These are phyloP conservation scores for Sporothrix inflata DNA, from an alignment of 2,329 filamentous ascomycete genomes.

Conservation along the genomic window DNA sequence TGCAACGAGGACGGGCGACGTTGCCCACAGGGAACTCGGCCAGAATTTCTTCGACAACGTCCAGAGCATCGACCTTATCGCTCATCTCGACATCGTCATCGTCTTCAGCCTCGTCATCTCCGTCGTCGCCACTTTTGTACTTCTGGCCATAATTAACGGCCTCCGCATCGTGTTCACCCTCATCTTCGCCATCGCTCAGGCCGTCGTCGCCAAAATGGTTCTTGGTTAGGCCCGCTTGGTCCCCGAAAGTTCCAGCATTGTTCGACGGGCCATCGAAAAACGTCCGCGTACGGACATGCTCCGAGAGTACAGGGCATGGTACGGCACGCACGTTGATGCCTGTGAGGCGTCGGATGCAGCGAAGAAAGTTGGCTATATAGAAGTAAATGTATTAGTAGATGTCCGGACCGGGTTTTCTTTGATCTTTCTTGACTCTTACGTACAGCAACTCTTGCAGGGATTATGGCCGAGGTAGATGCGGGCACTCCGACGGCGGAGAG, in stretches of 20 bases:
- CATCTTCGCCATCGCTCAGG: background rate
- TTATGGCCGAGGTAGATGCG: conserved; percentile 30
- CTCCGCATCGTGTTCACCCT: background rate
- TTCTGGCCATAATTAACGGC: background rate
- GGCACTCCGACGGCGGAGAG: conserved; percentile 14
- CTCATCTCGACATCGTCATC: background rate
- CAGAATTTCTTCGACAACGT: background rate
- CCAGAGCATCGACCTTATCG: background rate
- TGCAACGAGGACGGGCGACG: background rate
- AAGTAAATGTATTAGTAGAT: background rate
- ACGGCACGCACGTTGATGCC: conserved; percentile 24
- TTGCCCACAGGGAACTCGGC: conserved; percentile 8
- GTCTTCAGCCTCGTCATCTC: background rate
- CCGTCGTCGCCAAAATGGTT: background rate
- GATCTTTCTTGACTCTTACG: background rate
- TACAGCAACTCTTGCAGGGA: conserved; percentile 33
- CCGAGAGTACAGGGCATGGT: conserved; percentile 10
- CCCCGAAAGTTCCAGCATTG: background rate
- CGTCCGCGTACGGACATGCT: background rate
- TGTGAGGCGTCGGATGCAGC: background rate
- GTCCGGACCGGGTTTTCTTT: background rate
- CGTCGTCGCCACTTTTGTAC: background rate
- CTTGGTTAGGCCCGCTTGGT: background rate
- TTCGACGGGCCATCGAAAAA: conserved; percentile 6
- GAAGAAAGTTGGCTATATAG: conserved; percentile 26